Evolutionary conservation across 177 flowering plant genomes (phyloP).

Genomic region (Tripterygium wilfordii): DNA sequence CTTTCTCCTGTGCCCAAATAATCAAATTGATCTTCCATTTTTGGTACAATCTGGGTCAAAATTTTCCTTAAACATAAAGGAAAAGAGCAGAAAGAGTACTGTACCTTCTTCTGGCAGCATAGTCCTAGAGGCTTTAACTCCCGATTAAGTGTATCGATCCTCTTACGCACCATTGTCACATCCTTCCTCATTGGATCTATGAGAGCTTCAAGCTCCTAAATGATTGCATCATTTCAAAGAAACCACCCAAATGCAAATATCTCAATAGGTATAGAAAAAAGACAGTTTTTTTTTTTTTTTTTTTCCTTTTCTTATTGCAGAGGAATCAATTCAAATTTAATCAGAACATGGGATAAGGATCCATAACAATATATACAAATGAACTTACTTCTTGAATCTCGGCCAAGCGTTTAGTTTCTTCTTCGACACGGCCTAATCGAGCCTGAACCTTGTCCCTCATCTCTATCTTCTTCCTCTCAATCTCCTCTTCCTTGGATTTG

Average conservation of each 20-base stretch:
- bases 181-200: conserved; percentile 55
- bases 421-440: conserved; percentile 67
- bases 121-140: conserved; percentile 48
- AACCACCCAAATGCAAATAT: not conserved
- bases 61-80: not conserved
- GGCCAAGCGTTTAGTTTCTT: conserved; percentile 63
- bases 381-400: conserved; percentile 61
- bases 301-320: not conserved
- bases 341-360: not conserved
- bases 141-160: conserved; percentile 34
- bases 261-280: not conserved
- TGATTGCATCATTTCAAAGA: not conserved
- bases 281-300: not conserved
- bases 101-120: conserved; percentile 48
- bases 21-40: not conserved
- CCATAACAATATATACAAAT: not conserved
- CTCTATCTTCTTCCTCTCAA: conserved; percentile 73
- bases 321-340: not conserved
- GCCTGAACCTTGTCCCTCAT: conserved; percentile 62
- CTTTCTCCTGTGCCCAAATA: conserved; percentile 54
- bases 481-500: conserved; percentile 72
- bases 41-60: not conserved
- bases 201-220: conserved; percentile 47
- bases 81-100: not conserved
- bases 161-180: conserved; percentile 34